phyloP scores from a whole-genome alignment of 345 rosid species.

The Gynandropsis gynandra region DNA sequence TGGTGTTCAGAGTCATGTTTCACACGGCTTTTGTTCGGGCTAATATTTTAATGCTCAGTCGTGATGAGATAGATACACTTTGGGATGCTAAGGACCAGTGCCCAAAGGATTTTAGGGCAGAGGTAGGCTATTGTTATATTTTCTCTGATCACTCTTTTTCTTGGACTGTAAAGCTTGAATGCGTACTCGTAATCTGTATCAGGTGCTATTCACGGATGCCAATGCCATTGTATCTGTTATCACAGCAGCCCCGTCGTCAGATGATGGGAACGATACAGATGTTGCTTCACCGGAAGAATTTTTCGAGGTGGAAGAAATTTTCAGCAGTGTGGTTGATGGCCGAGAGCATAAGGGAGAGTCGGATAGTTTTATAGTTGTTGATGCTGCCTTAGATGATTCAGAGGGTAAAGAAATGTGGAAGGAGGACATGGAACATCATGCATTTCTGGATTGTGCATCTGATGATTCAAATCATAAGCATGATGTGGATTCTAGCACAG shows the following conservation, averaged over 20 bases:
- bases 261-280: constrained; percentile 59
- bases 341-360: constrained; percentile 51
- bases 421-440: constrained; percentile 59
- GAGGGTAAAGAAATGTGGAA: constrained; percentile 54
- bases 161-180: constrained; percentile 58
- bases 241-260: constrained; percentile 40
- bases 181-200: constrained; percentile 60
- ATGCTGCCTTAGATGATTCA: constrained; percentile 29
- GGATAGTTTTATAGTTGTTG: constrained; percentile 29
- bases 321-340: constrained; percentile 58
- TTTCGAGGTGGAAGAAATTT: constrained; percentile 96
- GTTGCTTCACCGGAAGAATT: constrained; percentile 85
- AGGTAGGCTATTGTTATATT: constrained; percentile 53
- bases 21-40: constrained; percentile 88
- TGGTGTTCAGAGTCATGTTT: constrained; percentile 81
- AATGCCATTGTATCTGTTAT: constrained; percentile 57
- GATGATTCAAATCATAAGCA: constrained; percentile 53
- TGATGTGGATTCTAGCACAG: constrained; percentile 40
- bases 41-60: constrained; percentile 57
- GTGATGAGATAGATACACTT: constrained; percentile 74
- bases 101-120: constrained; percentile 77
- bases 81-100: constrained; percentile 86
- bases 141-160: constrained; percentile 17
- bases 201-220: constrained; percentile 84
- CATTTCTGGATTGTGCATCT: constrained; percentile 65